phyloP scores from a whole-genome alignment of 2,329 filamentous ascomycete species.

The Alternaria ventricosa region DNA sequence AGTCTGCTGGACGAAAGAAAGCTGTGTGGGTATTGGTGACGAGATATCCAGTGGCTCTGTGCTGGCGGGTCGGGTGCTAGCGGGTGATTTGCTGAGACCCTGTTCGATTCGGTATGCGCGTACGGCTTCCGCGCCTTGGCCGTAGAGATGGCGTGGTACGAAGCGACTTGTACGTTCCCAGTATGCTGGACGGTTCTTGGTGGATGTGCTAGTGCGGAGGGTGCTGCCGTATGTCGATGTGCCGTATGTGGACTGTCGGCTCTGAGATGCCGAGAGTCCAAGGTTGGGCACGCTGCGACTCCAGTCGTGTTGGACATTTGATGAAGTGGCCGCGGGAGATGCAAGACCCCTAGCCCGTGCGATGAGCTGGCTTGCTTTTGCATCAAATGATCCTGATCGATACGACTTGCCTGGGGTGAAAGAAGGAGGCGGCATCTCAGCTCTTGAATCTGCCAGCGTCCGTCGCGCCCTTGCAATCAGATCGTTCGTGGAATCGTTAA shows the following conservation, averaged over 20 bases:
- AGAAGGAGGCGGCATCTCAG: slow-evolving; percentile 4
- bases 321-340: slow-evolving; percentile 5
- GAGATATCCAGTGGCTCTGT: slow-evolving; percentile 30
- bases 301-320: slow-evolving; percentile 28
- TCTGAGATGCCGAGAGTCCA: slow-evolving; percentile 17
- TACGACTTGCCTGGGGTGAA: slow-evolving; percentile 10
- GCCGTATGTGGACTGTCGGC: slow-evolving; percentile 17
- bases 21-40: slow-evolving; percentile 31
- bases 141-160: slow-evolving; percentile 45
- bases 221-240: slow-evolving; percentile 24
- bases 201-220: slow-evolving; percentile 12
- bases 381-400: slow-evolving; percentile 11
- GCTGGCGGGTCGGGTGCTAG: slow-evolving; percentile 19
- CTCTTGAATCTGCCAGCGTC: slow-evolving; percentile 4
- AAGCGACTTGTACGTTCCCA: slow-evolving; percentile 43
- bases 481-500: slow-evolving; percentile 2
- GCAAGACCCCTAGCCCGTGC: slow-evolving; percentile 23
- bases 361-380: slow-evolving; percentile 22
- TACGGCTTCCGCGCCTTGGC: slow-evolving; percentile 41
- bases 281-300: slow-evolving; percentile 37
- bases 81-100: slow-evolving; percentile 21
- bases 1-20: slow-evolving; percentile 22
- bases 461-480: slow-evolving; percentile 23
- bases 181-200: slow-evolving; percentile 36
- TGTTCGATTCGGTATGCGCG: slow-evolving; percentile 32